Evolutionary conservation across 768 basidiomycete species (phyloP).

Genomic region (Coprinellus micaceus): DNA sequence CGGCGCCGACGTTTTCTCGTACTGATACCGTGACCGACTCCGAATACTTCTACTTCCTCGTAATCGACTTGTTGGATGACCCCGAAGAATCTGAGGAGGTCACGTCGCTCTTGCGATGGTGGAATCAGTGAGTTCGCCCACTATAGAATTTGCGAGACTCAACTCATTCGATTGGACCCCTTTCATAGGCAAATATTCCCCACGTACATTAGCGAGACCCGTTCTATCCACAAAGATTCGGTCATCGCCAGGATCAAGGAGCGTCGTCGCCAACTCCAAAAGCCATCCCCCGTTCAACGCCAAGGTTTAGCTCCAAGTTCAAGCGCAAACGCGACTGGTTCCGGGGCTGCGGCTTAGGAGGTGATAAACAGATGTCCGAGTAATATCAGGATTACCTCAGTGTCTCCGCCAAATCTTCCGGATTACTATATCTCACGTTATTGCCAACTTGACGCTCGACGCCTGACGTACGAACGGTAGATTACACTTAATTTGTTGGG

Average conservation of each 20-base stretch:
- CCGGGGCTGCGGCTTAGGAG: too few species aligned
- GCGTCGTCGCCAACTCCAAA: not conserved
- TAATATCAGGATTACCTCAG: too few species aligned
- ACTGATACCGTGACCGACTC: constrained; percentile 19
- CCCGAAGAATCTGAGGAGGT: constrained; percentile 17
- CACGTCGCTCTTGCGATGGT: constrained; percentile 12
- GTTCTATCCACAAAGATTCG: not conserved
- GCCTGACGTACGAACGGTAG: too few species aligned
- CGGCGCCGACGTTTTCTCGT: constrained; percentile 15
- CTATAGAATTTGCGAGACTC: not conserved
- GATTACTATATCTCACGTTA: too few species aligned
- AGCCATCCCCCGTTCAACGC: too few species aligned
- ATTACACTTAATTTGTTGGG: too few species aligned
- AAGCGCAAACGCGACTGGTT: too few species aligned
- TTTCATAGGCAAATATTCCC: not conserved
- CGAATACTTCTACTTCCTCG: constrained; percentile 16
- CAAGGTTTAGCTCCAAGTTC: too few species aligned
- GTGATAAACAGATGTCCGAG: too few species aligned
- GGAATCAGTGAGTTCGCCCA: constrained; percentile 15
- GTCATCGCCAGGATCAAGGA: not conserved
- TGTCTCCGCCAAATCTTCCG: too few species aligned
- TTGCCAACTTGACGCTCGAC: too few species aligned
- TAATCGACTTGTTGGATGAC: constrained; percentile 18
- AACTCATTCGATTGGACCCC: not conserved
- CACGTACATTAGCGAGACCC: not conserved